These are phyloP conservation scores for Penstemon eatonii DNA, from an alignment of 257 asterid species.

Conservation along the genomic window DNA sequence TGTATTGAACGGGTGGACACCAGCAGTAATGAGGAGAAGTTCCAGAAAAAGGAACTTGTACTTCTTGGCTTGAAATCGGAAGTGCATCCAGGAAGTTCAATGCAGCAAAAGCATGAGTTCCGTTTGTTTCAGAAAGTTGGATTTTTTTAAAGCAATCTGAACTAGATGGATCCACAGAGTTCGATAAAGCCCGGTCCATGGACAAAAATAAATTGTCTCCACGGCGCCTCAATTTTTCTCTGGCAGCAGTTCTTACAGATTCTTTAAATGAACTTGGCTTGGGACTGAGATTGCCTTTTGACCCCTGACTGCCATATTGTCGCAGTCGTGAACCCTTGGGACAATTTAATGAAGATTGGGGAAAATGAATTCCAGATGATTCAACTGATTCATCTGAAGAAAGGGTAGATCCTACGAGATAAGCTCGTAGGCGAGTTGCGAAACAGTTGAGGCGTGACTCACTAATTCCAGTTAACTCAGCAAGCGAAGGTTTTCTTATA, in stretches of 20 bases:
- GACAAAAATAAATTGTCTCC: slow-evolving; percentile 45
- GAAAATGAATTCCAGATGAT: slow-evolving; percentile 40
- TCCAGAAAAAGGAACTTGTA: slow-evolving; percentile 38
- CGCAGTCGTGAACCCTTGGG: slow-evolving; percentile 47
- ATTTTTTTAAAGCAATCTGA: slow-evolving; percentile 36
- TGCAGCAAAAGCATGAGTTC: slow-evolving; percentile 32
- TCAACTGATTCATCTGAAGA: slow-evolving; percentile 36
- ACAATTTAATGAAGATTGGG: slow-evolving; percentile 45
- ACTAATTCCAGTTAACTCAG: slow-evolving; percentile 80
- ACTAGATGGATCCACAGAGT: slow-evolving; percentile 31
- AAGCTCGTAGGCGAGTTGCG: slow-evolving; percentile 67
- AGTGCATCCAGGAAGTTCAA: slow-evolving; percentile 42
- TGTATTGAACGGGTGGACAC: slow-evolving; percentile 76
- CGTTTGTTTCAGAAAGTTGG: slow-evolving; percentile 37
- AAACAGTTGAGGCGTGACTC: slow-evolving; percentile 80
- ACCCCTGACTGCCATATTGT: slow-evolving; percentile 46
- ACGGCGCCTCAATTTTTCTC: slow-evolving; percentile 53
- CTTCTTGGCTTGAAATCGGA: slow-evolving; percentile 41
- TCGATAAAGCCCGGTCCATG: slow-evolving; percentile 41
- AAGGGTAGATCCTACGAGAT: slow-evolving; percentile 65
- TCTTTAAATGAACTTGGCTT: slow-evolving; percentile 64
- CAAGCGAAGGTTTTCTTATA: slow-evolving; percentile 64
- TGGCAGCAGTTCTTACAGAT: slow-evolving; percentile 43
- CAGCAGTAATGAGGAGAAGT: slow-evolving; percentile 65
- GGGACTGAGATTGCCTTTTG: slow-evolving; percentile 69